Evolutionary conservation across 805 yeast species (phyloP), one percentile per base, ranked within the genome.

Genomic region (Kuraishia capsulata): DNA sequence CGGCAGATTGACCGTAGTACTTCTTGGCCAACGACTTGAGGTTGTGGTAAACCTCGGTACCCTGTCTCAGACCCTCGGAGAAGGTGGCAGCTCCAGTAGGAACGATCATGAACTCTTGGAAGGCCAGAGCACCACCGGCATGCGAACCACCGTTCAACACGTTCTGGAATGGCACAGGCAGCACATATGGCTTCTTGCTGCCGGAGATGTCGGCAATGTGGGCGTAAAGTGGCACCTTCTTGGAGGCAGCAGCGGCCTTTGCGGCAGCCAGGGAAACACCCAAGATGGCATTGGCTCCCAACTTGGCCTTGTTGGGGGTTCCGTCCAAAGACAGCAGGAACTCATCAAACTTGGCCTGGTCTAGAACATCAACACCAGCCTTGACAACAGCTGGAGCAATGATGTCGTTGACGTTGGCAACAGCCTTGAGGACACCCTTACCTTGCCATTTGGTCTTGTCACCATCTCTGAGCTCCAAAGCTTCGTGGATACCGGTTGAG

Each of bases 71-170:
- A 56, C 95, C 97, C 73, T 90, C 97, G 50, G 94, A 63, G 81
- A 90, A 92, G 45, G 90, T 58, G 56, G 78, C 71, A 55, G 96
- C 96, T 57, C 80, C 90, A 52, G 83, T 73, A 71, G 98, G 97
- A 48, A 85, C 97, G 71, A 90, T 86, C 97, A 90, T 92, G 78
- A 90, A 90, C 77, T 90, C 98, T 78, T 90, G 98, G 82, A 90
- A 79, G 57, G 98, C 98, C 53, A 90, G 76, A 63, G 90, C 81
- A 74, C 98, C 98, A 75, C 98, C 98, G 61, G 98, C 98, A 73
- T 90, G 98, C 61, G 95, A 83, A 70, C 98, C 98, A 77, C 98
- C 98, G 81, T 90, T 90, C 68, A 90, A 76, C 51, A 90, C 98
- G 74, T 90, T 90, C 74, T 86, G 92, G 95, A 92, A 83, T 52